Evolutionary conservation across 108 stramenopile species (phyloP).

Genomic region (Tribonema minus): DNA sequence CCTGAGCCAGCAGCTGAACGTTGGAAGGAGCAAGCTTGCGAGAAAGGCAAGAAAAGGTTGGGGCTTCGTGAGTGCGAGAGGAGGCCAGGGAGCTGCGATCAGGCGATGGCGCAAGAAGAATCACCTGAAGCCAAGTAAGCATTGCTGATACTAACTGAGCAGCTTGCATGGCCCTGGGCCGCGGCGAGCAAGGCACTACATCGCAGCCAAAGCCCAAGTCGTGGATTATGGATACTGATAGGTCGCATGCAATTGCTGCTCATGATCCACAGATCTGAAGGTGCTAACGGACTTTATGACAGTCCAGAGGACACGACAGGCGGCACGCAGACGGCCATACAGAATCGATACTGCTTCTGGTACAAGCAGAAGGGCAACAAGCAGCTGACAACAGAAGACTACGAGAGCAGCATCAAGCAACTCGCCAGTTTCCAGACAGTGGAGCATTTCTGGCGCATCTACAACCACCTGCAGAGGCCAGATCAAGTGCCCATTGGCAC

Average conservation of each 20-base stretch:
- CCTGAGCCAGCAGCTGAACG: too few relatives aligned
- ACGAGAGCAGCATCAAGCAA: conserved; percentile 75
- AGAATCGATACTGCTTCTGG: conserved; percentile 52
- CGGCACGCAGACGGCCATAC: conserved; percentile 23
- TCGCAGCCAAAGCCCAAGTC: too few relatives aligned
- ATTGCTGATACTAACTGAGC: not conserved
- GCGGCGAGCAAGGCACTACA: too few relatives aligned
- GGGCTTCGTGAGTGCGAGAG: too few relatives aligned
- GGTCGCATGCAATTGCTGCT: too few relatives aligned
- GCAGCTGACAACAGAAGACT: conserved; percentile 51
- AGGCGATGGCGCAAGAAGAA: too few relatives aligned
- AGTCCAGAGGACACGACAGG: conserved; percentile 19
- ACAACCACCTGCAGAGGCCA: conserved; percentile 79
- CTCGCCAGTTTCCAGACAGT: conserved; percentile 79
- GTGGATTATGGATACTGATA: too few relatives aligned
- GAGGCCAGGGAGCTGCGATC: too few relatives aligned
- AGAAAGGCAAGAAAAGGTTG: too few relatives aligned
- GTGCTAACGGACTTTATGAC: not conserved
- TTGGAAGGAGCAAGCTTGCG: too few relatives aligned
- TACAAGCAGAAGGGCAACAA: conserved; percentile 39
- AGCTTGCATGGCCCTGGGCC: too few relatives aligned
- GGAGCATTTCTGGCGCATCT: conserved; percentile 83
- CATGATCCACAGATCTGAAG: not conserved
- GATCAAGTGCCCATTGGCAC: conserved; percentile 71
- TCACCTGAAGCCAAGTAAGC: too few relatives aligned